These are phyloP conservation scores for Cinchona pubescens DNA, from an alignment of 257 asterid genomes.

Conservation along the genomic window DNA sequence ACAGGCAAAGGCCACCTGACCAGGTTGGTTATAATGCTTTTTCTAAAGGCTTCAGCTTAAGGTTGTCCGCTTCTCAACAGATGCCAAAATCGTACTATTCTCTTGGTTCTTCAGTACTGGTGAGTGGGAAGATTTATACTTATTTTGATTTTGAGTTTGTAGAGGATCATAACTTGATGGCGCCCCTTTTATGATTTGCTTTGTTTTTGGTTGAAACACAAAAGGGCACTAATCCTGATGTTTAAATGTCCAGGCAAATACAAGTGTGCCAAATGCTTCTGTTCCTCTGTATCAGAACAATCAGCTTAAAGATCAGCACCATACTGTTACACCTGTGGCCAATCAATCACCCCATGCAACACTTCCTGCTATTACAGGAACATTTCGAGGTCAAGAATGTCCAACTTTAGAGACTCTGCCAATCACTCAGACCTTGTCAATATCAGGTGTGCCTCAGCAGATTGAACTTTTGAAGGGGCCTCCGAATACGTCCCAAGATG, in stretches of 20 bases:
- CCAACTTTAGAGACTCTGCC: constrained; percentile 25
- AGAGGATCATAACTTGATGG: constrained; percentile 12
- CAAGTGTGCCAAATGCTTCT: constrained; percentile 30
- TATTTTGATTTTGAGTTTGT: constrained; percentile 13
- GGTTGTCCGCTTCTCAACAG: constrained; percentile 35
- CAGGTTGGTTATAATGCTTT: constrained; percentile 37
- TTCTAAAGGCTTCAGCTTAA: constrained; percentile 29
- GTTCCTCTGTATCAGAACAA: constrained; percentile 26
- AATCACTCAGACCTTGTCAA: constrained; percentile 20
- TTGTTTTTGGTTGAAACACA: background rate
- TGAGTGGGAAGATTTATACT: constrained; percentile 27
- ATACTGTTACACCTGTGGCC: constrained; percentile 22
- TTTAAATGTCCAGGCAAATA: constrained; percentile 44
- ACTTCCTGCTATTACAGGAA: constrained; percentile 19
- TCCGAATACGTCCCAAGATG: constrained; percentile 24
- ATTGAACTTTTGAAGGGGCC: constrained; percentile 18
- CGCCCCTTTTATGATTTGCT: background rate
- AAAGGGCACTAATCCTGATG: background rate
- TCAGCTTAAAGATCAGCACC: constrained; percentile 29
- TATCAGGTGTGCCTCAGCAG: constrained; percentile 22
- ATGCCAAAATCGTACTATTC: constrained; percentile 38
- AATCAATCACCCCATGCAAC: constrained; percentile 21
- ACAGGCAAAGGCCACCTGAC: constrained; percentile 32
- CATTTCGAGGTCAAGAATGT: constrained; percentile 27
- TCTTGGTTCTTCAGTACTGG: constrained; percentile 36